Evolutionary conservation across 306 rosid genomes (phyloP).

Genomic region (Rosa chinensis): DNA sequence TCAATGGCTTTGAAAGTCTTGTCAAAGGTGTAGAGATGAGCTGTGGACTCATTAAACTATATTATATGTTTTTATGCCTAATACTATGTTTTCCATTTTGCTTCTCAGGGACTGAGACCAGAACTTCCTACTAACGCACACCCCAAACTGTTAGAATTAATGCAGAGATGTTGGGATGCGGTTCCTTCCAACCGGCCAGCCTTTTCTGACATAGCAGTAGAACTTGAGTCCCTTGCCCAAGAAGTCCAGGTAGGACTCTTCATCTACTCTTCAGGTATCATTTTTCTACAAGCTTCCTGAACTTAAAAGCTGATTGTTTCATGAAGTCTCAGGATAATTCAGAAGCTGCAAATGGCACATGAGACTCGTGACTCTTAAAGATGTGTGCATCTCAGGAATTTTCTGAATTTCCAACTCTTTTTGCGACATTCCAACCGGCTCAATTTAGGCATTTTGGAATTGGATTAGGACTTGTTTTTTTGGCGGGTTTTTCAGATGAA

Average conservation of each 20-base stretch:
- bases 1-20: neutral
- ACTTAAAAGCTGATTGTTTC: neutral
- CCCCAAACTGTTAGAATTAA: constrained; percentile 70
- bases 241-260: constrained; percentile 54
- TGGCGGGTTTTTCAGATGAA: constrained; percentile 23
- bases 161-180: constrained; percentile 95
- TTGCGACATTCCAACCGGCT: constrained; percentile 33
- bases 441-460: constrained; percentile 35
- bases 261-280: neutral
- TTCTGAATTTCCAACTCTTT: neutral
- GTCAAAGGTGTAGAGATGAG: neutral
- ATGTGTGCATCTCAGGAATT: neutral
- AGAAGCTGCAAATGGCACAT: constrained; percentile 44
- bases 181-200: constrained; percentile 73
- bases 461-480: constrained; percentile 38
- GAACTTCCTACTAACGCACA: constrained; percentile 78
- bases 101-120: constrained; percentile 85
- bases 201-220: constrained; percentile 64
- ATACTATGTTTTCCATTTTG: constrained; percentile 14
- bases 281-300: constrained; percentile 7
- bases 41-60: neutral
- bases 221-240: constrained; percentile 64
- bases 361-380: constrained; percentile 27
- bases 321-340: constrained; percentile 53
- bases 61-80: constrained; percentile 11